Evolutionary conservation across 2,329 filamentous ascomycete species (phyloP).

Genomic region (Phyllosticta citrichinensis): DNA sequence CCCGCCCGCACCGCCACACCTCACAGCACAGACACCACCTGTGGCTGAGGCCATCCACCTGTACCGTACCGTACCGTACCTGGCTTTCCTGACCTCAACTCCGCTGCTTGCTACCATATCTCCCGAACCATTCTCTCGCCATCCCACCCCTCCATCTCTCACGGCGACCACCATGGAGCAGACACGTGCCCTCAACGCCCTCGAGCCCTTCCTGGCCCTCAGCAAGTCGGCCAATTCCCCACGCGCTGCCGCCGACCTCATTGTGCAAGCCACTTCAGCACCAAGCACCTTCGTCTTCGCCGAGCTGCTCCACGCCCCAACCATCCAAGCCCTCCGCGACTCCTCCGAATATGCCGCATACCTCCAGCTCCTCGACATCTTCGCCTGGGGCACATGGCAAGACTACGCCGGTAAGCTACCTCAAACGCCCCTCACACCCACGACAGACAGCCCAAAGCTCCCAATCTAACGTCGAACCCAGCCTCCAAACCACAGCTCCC

Average conservation of each 20-base stretch:
- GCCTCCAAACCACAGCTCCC: conserved; percentile 51
- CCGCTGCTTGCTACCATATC: background rate
- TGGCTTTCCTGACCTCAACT: background rate
- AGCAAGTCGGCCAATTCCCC: conserved; percentile 77
- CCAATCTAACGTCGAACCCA: conserved; percentile 15
- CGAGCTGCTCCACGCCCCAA: conserved; percentile 74
- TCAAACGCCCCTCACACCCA: background rate
- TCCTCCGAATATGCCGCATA: conserved; percentile 54
- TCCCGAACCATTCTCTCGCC: background rate
- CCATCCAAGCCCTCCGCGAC: conserved; percentile 61
- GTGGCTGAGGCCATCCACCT: background rate
- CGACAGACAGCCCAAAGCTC: background rate
- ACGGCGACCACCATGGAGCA: conserved; percentile 59
- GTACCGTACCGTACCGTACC: too few species aligned
- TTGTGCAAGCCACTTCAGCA: conserved; percentile 79
- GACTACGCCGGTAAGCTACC: conserved; percentile 53
- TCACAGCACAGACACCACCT: background rate
- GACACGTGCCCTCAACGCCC: conserved; percentile 48
- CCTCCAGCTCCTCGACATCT: conserved; percentile 71
- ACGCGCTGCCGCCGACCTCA: conserved; percentile 73
- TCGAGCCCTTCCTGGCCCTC: conserved; percentile 80
- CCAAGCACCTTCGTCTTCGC: conserved; percentile 87
- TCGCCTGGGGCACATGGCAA: conserved; percentile 83
- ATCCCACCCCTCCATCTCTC: background rate
- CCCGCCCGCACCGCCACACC: background rate